A percentile compares a stretch with the other conserved stretches of the same genome.
phyloP scores from a whole-genome alignment of 179 eudicot species.

The Gypsophila paniculata region DNA sequence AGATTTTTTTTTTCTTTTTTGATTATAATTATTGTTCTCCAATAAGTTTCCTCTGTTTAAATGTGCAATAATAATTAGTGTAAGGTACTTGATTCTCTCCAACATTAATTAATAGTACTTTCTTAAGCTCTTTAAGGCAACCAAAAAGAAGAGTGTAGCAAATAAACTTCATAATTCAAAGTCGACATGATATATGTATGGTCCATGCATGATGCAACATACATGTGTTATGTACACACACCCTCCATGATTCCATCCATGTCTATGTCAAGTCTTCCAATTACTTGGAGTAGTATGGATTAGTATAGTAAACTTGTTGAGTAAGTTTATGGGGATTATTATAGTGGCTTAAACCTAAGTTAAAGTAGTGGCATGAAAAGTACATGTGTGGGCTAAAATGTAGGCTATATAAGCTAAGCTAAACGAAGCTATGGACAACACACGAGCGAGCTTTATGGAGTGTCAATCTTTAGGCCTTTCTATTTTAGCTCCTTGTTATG shows the following conservation, averaged over 20 bases:
- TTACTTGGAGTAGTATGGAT: not conserved
- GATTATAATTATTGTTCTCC: no score
- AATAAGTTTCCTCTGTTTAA: not conserved
- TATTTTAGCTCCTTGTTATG: conserved; percentile 7
- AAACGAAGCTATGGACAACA: not conserved
- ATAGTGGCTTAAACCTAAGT: not conserved
- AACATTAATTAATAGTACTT: conserved; percentile 24
- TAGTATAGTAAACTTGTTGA: not conserved
- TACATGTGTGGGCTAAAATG: conserved; percentile 17
- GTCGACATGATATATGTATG: not conserved
- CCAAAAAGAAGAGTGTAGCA: not conserved
- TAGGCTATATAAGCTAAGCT: not conserved
- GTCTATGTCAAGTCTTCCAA: not conserved
- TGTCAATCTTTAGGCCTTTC: conserved; percentile 14
- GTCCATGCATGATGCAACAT: not conserved
- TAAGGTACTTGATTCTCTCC: conserved; percentile 9
- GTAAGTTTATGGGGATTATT: not conserved
- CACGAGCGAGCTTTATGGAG: conserved; percentile 13
- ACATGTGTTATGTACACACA: not conserved
- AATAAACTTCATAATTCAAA: not conserved
- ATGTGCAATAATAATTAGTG: not conserved
- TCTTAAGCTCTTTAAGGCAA: not conserved
- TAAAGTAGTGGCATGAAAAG: conserved; percentile 16
- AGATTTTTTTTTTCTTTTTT: no score
- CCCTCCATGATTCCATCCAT: conserved; percentile 8